Conservation (phyloP, 2,329 filamentous ascomycete genomes). For the Calonectria crousiana region DNA sequence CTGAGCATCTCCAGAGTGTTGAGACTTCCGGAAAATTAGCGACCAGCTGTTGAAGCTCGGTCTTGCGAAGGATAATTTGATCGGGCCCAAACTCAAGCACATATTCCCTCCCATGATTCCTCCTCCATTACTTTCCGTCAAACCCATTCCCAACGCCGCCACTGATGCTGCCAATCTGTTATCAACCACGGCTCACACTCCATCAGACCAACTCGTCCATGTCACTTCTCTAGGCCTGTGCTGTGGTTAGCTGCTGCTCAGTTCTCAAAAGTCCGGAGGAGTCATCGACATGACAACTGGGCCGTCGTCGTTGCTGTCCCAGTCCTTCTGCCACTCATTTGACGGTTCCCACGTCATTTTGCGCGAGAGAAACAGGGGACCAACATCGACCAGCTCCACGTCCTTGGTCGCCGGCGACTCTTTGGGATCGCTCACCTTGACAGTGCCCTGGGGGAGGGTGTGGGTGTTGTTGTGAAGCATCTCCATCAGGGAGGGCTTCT, state of each 20-base stretch:
- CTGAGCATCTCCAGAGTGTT: background rate
- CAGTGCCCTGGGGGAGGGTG: background rate
- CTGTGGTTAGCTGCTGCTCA: slow-evolving; percentile 1
- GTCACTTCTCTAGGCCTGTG: background rate
- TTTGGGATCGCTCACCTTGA: slow-evolving; percentile 22
- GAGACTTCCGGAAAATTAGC: background rate
- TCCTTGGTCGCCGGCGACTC: background rate
- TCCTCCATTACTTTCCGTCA: background rate
- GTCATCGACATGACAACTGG: slow-evolving; percentile 23
- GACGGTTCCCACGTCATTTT: slow-evolving; percentile 20
- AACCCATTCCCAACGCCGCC: background rate
- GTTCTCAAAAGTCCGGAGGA: slow-evolving; percentile 22
- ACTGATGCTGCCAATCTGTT: background rate
- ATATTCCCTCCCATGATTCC: background rate
- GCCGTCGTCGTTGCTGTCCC: slow-evolving; percentile 31
- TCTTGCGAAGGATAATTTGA: background rate
- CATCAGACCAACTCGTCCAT: background rate
- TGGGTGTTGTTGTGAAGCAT: slow-evolving; percentile 5
- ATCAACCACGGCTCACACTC: background rate
- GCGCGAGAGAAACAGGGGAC: slow-evolving; percentile 11
- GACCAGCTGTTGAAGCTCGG: background rate
- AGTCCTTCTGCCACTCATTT: slow-evolving; percentile 27
- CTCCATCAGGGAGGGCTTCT: slow-evolving; percentile 21
- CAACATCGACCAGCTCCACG: slow-evolving; percentile 13
- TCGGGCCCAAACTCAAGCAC: background rate